These are phyloP conservation scores for Agaricus bisporus DNA, from an alignment of 768 basidiomycete genomes.

Conservation along the genomic window DNA sequence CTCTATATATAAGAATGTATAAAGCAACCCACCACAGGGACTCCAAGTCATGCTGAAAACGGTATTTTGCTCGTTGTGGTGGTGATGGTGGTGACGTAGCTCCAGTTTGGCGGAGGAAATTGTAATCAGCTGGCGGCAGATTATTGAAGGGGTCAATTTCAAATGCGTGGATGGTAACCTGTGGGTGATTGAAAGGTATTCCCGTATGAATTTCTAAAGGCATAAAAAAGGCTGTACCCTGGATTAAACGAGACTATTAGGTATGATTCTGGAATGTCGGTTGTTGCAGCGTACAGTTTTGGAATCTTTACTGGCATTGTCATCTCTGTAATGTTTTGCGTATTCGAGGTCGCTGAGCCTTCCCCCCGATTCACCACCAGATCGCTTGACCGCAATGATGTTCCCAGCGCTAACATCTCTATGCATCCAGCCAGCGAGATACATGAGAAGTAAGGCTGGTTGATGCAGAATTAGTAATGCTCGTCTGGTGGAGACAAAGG, in stretches of 20 bases:
- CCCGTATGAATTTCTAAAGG: slow-evolving; percentile 6
- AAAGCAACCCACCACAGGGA: slow-evolving; percentile 6
- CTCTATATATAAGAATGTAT: background rate
- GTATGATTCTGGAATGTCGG: background rate
- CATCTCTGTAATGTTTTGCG: slow-evolving; percentile 1
- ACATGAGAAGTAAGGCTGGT: slow-evolving; percentile 4
- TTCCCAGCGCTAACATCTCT: slow-evolving; percentile 7
- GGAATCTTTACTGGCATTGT: background rate
- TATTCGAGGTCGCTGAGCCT: slow-evolving; percentile 11
- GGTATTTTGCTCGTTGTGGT: background rate
- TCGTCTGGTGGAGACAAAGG: background rate
- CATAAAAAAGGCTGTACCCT: slow-evolving; percentile 12
- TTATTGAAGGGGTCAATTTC: too few relatives aligned
- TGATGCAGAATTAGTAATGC: background rate
- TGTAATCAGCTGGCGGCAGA: too few relatives aligned
- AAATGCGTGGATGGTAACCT: too few relatives aligned
- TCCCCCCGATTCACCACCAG: background rate
- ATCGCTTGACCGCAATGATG: background rate
- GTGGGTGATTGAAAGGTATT: too few relatives aligned
- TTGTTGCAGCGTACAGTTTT: background rate
- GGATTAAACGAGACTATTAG: background rate
- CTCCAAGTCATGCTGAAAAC: slow-evolving; percentile 6
- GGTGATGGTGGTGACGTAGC: too few relatives aligned
- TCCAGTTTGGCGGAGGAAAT: too few relatives aligned
- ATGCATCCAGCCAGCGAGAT: slow-evolving; percentile 10